A percentile compares a stretch with the other conserved stretches of the same genome.
These are phyloP conservation scores for Cantharellus cinnabarinus DNA, from an alignment of 768 basidiomycete species.

Conservation along the genomic window DNA sequence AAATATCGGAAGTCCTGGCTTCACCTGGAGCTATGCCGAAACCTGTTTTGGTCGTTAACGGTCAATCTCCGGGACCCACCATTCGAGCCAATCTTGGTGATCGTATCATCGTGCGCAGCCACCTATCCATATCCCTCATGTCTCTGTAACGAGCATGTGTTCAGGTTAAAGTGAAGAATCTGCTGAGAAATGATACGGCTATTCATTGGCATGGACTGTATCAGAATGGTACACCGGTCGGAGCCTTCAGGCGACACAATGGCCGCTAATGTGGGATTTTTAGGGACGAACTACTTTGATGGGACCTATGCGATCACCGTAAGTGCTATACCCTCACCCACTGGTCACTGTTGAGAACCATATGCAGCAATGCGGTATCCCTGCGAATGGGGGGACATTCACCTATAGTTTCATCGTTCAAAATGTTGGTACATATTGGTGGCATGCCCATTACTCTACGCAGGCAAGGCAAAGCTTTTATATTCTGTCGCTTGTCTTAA, in stretches of 20 bases:
- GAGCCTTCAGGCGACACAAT: not conserved
- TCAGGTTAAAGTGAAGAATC: slow-evolving; percentile 2
- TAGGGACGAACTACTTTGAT: slow-evolving; percentile 6
- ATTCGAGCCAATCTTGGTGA: slow-evolving; percentile 10
- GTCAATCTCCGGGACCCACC: slow-evolving; percentile 9
- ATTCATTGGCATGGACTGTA: slow-evolving; percentile 12
- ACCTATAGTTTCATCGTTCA: not conserved
- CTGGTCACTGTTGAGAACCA: slow-evolving; percentile 5
- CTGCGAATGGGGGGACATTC: slow-evolving; percentile 2
- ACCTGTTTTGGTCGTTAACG: slow-evolving; percentile 10
- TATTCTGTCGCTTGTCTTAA: not conserved
- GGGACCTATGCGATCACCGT: slow-evolving; percentile 8
- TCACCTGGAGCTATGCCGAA: not conserved
- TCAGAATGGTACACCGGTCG: slow-evolving; percentile 5
- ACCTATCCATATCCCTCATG: not conserved
- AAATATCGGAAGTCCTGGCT: not conserved
- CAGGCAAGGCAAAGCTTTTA: not conserved
- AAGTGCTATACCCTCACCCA: slow-evolving; percentile 8
- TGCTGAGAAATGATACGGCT: slow-evolving; percentile 1
- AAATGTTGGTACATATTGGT: slow-evolving; percentile 1
- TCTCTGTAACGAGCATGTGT: not conserved
- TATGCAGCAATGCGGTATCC: slow-evolving; percentile 7
- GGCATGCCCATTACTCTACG: not conserved
- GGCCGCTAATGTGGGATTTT: not conserved
- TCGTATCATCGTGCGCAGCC: not conserved